Conservation (phyloP, 208 protist genomes). For the Trypanosomatidae sp. region DNA sequence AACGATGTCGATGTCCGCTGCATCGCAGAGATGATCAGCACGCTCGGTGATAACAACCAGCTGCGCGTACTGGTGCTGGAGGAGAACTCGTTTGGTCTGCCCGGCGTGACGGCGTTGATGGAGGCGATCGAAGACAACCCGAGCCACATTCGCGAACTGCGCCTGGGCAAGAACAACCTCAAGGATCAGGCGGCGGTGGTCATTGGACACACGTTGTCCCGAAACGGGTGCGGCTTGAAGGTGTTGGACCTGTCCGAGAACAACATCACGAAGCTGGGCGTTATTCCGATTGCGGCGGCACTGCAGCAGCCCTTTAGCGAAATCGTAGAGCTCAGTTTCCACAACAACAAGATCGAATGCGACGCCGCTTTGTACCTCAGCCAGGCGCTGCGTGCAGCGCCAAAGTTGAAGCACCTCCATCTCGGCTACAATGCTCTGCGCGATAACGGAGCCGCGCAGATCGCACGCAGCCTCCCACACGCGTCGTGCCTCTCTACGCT, state of each 20-base stretch:
- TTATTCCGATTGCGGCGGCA: constrained; percentile 72
- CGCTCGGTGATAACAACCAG: constrained; percentile 33
- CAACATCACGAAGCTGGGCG: constrained; percentile 78
- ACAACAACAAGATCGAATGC: constrained; percentile 88
- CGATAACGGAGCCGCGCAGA: constrained; percentile 67
- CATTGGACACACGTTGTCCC: constrained; percentile 76
- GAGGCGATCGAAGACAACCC: constrained; percentile 84
- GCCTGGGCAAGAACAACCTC: constrained; percentile 83
- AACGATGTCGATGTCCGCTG: constrained; percentile 77
- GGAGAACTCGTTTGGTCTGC: constrained; percentile 80
- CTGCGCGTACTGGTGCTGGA: constrained; percentile 78
- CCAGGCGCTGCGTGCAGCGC: constrained; percentile 51
- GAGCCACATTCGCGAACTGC: constrained; percentile 74
- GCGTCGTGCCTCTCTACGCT: constrained; percentile 66
- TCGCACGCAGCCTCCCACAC: constrained; percentile 60
- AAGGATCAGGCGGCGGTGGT: constrained; percentile 81
- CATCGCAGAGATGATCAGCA: constrained; percentile 69
- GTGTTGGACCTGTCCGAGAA: constrained; percentile 90
- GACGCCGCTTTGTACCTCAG: constrained; percentile 67
- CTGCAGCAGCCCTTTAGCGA: constrained; percentile 60
- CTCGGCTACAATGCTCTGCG: constrained; percentile 87
- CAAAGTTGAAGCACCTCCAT: constrained; percentile 85
- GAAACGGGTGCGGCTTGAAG: constrained; percentile 75
- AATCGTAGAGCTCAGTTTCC: constrained; percentile 85
- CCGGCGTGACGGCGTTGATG: constrained; percentile 74